A percentile compares a stretch with the other conserved stretches of the same genome.
phyloP scores from a whole-genome alignment of 306 rosid genomes.

The Delonix regia region DNA sequence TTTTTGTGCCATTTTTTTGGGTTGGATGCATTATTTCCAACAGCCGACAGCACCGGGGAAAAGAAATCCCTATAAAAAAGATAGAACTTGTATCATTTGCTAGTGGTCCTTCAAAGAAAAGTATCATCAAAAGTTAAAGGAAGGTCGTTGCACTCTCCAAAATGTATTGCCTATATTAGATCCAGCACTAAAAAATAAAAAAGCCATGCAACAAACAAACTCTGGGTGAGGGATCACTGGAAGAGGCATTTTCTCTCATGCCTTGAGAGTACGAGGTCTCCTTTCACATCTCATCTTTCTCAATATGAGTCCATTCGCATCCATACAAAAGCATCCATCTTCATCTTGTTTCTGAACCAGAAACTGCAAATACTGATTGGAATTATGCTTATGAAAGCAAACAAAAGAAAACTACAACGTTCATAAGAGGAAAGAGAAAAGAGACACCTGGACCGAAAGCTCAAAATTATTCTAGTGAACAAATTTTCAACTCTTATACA shows the following conservation, averaged over 20 bases:
- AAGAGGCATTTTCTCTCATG: constrained; percentile 6
- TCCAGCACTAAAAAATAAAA: constrained; percentile 35
- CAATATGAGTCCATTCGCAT: constrained; percentile 30
- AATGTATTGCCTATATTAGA: constrained; percentile 20
- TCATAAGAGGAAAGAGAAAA: constrained; percentile 10
- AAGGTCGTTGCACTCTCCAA: constrained; percentile 27
- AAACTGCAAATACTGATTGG: constrained; percentile 8
- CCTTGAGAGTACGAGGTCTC: constrained; percentile 26
- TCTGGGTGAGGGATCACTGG: constrained; percentile 40
- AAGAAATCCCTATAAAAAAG: background rate
- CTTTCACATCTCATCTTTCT: constrained; percentile 13
- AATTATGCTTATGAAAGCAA: constrained; percentile 1
- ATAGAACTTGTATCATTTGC: background rate
- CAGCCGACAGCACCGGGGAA: constrained; percentile 38
- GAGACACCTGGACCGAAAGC: constrained; percentile 2
- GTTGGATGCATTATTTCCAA: constrained; percentile 27
- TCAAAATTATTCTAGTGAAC: background rate
- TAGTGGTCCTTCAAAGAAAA: constrained; percentile 27
- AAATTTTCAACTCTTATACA: background rate
- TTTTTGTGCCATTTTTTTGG: background rate
- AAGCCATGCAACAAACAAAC: constrained; percentile 27
- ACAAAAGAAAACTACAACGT: constrained; percentile 30
- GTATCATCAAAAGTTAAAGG: constrained; percentile 38
- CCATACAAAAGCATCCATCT: constrained; percentile 28
- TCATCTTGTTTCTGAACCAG: constrained; percentile 9